phyloP scores from a whole-genome alignment of 257 asterid genomes.

The Haberlea rhodopensis region DNA sequence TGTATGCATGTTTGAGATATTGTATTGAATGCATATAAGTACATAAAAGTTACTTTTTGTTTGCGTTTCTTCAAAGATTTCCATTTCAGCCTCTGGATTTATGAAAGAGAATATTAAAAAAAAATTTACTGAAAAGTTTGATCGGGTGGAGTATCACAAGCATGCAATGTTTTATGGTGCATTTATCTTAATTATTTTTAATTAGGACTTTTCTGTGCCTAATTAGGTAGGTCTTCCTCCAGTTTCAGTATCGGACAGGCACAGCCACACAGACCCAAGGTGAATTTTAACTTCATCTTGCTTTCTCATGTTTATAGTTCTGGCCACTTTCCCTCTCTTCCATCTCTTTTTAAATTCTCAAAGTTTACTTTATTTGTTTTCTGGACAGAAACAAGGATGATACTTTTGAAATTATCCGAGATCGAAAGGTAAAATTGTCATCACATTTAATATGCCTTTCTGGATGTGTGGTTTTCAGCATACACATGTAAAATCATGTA shows the following conservation, averaged over 20 bases:
- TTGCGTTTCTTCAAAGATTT: constrained; percentile 12
- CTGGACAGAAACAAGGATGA: constrained; percentile 64
- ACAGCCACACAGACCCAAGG: constrained; percentile 65
- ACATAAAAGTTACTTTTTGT: background rate
- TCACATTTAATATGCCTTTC: background rate
- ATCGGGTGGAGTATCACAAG: constrained; percentile 8
- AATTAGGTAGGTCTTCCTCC: constrained; percentile 44
- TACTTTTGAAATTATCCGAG: constrained; percentile 47
- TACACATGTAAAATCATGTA: background rate
- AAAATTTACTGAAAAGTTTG: constrained; percentile 1
- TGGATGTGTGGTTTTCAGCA: background rate
- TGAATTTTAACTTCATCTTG: constrained; percentile 20
- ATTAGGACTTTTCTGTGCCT: constrained; percentile 3
- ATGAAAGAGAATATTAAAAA: background rate
- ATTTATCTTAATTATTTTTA: constrained; percentile 7
- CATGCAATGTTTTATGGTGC: background rate
- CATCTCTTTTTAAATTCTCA: constrained; percentile 12
- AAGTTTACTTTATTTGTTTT: constrained; percentile 22
- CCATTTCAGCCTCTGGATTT: background rate
- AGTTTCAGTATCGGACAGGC: constrained; percentile 45
- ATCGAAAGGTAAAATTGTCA: constrained; percentile 60
- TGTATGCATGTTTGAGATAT: background rate
- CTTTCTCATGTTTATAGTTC: constrained; percentile 1
- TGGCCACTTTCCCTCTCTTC: background rate
- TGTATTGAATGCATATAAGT: too few species aligned